phyloP scores from a whole-genome alignment of 208 protist species.

The Entamoeba moshkovskii region DNA sequence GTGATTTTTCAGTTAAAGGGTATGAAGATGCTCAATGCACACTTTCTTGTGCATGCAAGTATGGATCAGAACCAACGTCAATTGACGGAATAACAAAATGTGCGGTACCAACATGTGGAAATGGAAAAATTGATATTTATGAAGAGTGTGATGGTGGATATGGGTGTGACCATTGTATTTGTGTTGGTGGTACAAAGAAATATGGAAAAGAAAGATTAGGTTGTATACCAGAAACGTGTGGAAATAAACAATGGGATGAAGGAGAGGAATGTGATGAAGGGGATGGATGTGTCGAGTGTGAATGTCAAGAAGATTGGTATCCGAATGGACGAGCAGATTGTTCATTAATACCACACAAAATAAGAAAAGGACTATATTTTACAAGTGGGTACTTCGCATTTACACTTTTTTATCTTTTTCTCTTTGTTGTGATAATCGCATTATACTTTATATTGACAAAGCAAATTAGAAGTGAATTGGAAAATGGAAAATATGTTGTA shows the following conservation, averaged over 20 bases:
- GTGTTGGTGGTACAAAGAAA: not conserved
- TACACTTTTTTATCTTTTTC: not conserved
- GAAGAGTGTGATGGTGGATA: not conserved
- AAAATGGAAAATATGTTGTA: not conserved
- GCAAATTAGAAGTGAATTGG: not conserved
- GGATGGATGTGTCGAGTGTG: not conserved
- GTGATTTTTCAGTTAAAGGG: not conserved
- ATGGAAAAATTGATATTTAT: not conserved
- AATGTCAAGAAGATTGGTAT: not conserved
- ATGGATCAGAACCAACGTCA: not conserved
- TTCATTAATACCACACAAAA: not conserved
- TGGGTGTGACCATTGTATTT: not conserved
- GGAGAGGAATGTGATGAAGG: not conserved
- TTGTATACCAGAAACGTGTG: not conserved
- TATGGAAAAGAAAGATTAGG: not conserved
- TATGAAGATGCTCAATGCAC: not conserved
- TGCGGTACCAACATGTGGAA: not conserved
- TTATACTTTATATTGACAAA: not conserved
- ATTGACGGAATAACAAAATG: not conserved
- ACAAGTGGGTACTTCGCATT: not conserved
- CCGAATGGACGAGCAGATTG: not conserved
- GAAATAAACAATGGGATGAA: not conserved
- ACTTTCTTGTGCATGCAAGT: not conserved
- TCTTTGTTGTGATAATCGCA: not conserved
- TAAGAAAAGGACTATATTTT: not conserved